phyloP scores from a whole-genome alignment of 2,329 filamentous ascomycete species.

The Fusarium paranaense region DNA sequence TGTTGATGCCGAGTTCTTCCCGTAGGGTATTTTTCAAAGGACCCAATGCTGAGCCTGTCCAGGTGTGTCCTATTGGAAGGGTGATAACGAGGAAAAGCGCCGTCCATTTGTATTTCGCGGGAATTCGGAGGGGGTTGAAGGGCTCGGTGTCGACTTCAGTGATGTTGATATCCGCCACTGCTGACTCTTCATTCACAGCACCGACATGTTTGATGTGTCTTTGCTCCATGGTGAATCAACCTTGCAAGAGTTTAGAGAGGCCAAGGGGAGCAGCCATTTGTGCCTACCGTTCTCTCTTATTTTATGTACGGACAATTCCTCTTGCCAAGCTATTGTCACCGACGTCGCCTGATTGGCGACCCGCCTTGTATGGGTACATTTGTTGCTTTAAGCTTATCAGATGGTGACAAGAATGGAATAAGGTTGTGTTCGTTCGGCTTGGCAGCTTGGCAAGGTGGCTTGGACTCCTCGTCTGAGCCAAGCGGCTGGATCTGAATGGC shows the following conservation, averaged over 20 bases:
- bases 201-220: neutral
- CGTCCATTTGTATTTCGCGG: neutral
- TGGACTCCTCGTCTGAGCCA: neutral
- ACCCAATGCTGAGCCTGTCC: neutral
- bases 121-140: neutral
- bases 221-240: neutral
- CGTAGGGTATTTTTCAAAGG: neutral
- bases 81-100: neutral
- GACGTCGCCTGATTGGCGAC: neutral
- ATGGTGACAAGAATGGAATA: neutral
- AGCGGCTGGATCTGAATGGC: neutral
- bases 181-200: neutral
- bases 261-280: neutral
- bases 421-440: neutral
- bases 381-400: neutral
- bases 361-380: neutral
- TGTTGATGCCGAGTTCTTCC: constrained; percentile 31
- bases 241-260: neutral
- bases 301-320: neutral
- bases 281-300: neutral
- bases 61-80: neutral
- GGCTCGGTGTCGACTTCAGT: neutral
- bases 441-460: neutral
- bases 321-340: neutral
- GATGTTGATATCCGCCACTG: neutral